Percentiles rank a stretch among this genome's conserved stretches.
These are phyloP conservation scores for Fusarium sp. DNA, from an alignment of 2,329 filamentous ascomycete genomes.

Conservation along the genomic window DNA sequence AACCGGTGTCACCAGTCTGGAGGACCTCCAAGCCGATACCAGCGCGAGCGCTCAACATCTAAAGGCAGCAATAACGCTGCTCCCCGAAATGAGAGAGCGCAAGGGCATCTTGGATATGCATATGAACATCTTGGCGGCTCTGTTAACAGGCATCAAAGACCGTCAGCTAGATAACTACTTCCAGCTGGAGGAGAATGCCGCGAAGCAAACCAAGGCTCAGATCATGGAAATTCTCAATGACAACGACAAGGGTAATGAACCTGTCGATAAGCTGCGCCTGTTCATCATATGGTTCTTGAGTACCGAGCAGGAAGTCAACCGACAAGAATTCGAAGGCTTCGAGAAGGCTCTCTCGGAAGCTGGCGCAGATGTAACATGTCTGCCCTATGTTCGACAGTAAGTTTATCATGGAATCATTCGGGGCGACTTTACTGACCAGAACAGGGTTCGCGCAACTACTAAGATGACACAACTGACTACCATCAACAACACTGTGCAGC, in stretches of 20 bases:
- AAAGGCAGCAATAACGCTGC: constrained; percentile 91
- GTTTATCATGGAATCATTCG: constrained; percentile 42
- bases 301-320: constrained; percentile 87
- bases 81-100: constrained; percentile 91
- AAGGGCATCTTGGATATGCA: constrained; percentile 97
- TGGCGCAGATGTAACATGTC: constrained; percentile 79
- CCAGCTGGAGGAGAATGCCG: constrained; percentile 91
- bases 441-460: constrained; percentile 87
- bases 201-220: constrained; percentile 90
- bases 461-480: constrained; percentile 99
- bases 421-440: constrained; percentile 38
- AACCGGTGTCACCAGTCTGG: constrained; percentile 90
- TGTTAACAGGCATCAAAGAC: constrained; percentile 85
- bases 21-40: constrained; percentile 91
- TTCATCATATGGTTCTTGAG: constrained; percentile 99
- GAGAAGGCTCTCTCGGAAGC: constrained; percentile 82
- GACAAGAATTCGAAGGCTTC: constrained; percentile 85
- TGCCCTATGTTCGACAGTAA: constrained; percentile 88
- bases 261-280: constrained; percentile 88
- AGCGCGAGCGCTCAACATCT: constrained; percentile 91
- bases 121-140: constrained; percentile 93
- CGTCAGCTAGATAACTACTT: constrained; percentile 96
- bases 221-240: constrained; percentile 89
- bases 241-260: constrained; percentile 81
- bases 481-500: constrained; percentile 77